Base-by-base conservation (phyloP, 495 filamentous ascomycete genomes). In the Podospora conica region DNA sequence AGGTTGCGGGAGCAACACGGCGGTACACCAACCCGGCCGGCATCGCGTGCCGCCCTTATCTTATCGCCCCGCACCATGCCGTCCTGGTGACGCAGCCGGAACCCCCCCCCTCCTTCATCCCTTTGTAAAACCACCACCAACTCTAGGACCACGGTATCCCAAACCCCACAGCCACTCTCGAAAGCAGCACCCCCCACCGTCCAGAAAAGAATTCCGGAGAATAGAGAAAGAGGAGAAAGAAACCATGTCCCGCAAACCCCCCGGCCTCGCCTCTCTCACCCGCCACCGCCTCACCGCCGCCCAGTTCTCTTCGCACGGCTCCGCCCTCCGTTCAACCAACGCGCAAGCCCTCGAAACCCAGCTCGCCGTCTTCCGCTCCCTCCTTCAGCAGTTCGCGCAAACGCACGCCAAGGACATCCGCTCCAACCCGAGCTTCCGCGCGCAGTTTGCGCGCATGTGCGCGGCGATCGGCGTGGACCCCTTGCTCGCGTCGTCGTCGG, bases 361-460 rank as follows among this genome's bases (percentile, higher is more conserved):
- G 75, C 90, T 98, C 68, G 87, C 92, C 66, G 92, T 98, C 71
- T 98, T 98, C 84, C 93, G 96, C 68, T 91, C 91, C 1, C 81
- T 96, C 3, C 87, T 98, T 9, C 91, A 96, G 75, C 91, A 92
- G 72, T 98, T 98, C 77, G 91, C 92, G n/a, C 81, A 91, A 65
- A 95, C 92, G 55, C 95, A 98, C 79, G 91, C 88, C 66, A 92
- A 93, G 73, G 93, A 93, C 71, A 98, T 98, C 68, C 92, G 92
- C 66, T 96, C 92, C 3, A 92, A 97, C 75, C 95, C 96, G 11
- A 87, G 86, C 0, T 98, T 98, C 77, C 91, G 96, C 28, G 91
- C 92, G 18, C 93, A 98, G 80, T 98, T 98, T 74, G 95, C 95
- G 6, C 91, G 94, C 69, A 98, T 98, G 96, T 98, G 95, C 79